phyloP scores from a whole-genome alignment of 331 rosid genomes.

The Pyracantha coccinea region DNA sequence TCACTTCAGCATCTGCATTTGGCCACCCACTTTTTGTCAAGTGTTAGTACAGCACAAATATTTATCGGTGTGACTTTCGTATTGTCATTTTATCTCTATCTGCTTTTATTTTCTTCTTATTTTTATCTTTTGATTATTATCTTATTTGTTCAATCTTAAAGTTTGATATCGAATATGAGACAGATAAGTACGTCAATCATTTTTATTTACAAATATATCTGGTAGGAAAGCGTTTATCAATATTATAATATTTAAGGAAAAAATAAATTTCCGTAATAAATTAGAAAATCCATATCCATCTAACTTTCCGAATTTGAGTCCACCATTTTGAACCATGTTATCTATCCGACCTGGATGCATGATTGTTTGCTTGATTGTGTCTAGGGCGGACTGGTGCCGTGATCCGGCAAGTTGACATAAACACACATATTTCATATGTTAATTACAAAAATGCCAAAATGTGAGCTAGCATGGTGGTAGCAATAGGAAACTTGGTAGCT shows the following conservation, averaged over 20 bases:
- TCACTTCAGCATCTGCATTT: not conserved
- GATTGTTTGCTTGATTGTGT: not conserved
- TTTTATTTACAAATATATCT: too few species aligned
- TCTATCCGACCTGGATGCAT: not conserved
- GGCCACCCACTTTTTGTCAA: not conserved
- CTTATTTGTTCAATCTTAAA: not conserved
- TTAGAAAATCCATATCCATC: not conserved
- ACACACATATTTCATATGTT: too few species aligned
- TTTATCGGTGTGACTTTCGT: too few species aligned
- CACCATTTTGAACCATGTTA: not conserved
- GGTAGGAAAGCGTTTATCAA: not conserved
- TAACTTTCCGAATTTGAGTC: too few species aligned
- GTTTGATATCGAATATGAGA: not conserved
- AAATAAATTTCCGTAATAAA: not conserved
- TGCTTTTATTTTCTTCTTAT: too few species aligned
- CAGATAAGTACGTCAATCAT: not conserved
- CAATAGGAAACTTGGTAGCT: not conserved
- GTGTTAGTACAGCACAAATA: not conserved
- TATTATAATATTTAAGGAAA: too few species aligned
- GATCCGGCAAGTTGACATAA: not conserved
- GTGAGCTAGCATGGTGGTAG: not conserved
- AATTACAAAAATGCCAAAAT: too few species aligned
- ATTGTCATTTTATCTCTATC: rapidly evolving
- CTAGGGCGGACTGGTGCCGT: not conserved
- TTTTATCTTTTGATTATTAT: too few species aligned